Conservation (phyloP, 768 basidiomycete genomes). For the Boletus speciosus region DNA sequence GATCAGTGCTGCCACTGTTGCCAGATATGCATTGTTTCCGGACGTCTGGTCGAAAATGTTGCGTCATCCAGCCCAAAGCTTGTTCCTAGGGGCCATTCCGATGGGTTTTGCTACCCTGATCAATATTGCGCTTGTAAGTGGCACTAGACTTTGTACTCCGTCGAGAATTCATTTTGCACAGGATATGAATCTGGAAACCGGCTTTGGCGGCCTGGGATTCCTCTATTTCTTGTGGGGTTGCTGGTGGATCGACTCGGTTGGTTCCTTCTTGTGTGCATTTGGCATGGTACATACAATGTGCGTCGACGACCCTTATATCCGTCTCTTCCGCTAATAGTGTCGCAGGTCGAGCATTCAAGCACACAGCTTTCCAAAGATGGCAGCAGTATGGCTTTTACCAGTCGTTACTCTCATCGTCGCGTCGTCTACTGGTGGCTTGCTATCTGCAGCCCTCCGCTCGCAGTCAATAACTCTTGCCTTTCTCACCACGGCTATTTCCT, state of each 20-base stretch:
- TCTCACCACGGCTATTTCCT: conserved; percentile 42
- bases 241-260: conserved; percentile 48
- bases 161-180: conserved; percentile 1
- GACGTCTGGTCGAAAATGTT: conserved; percentile 45
- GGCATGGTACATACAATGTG: conserved; percentile 52
- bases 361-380: conserved; percentile 39
- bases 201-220: conserved; percentile 35
- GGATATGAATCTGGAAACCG: conserved; percentile 35
- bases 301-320: not conserved
- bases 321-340: not conserved
- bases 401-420: conserved; percentile 53
- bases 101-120: conserved; percentile 47
- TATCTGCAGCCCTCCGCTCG: conserved; percentile 37
- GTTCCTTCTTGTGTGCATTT: conserved; percentile 43
- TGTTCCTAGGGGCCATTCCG: conserved; percentile 42
- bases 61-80: conserved; percentile 42
- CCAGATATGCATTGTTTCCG: conserved; percentile 42
- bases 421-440: conserved; percentile 46
- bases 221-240: conserved; percentile 44
- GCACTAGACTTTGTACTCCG: not conserved
- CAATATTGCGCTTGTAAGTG: conserved; percentile 36
- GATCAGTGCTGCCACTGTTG: conserved; percentile 32
- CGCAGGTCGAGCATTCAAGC: conserved; percentile 43
- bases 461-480: conserved; percentile 38
- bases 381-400: conserved; percentile 49